Evolutionary conservation across 2,329 filamentous ascomycete species (phyloP), one percentile per base, ranked within the genome.

Genomic region (Alternaria viburni): DNA sequence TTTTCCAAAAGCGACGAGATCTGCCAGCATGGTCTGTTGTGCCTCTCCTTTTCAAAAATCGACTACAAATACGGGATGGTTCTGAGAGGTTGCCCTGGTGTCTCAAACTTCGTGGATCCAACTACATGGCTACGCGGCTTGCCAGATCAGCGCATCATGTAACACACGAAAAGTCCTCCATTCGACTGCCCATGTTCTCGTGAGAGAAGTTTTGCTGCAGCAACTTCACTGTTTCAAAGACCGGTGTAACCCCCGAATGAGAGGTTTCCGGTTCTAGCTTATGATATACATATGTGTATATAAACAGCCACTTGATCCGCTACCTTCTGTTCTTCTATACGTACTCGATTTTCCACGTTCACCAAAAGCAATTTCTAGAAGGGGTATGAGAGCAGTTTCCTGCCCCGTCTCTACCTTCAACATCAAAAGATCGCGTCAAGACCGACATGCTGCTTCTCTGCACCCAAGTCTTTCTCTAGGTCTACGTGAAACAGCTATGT

Each of bases 371-470:
- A 2, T 0, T 1, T 12, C 12, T 1, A 12, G 11, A 12, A 1
- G 1, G 1, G 1, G 0, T 0, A 32, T 36, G 36, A 41, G n/a
- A 41, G 8, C n/a, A 41, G 36, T 2, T 2, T 10, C 0, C n/a
- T 17, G 36, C 15, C 32, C 36, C 2, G 36, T 5, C n/a, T 11
- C 1, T 0, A 6, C 36, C 9, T 41, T 3, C 5, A 41, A 41
- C 3, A 41, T 41, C 36, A 17, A 41, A n/a, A n/a, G n/a, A n/a
- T n/a, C n/a, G n/a, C n/a, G n/a, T n/a, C n/a, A n/a, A n/a, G n/a
- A n/a, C n/a, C n/a, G n/a, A n/a, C n/a, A 8, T n/a, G 32, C 5
- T 41, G 32, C 36, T 17, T 41, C 36, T 41, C 9, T 41, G 36
- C 36, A 41, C 9, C n/a, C 4, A 41, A 11, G 36, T 17, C 8